Conservation (phyloP, 2,329 filamentous ascomycete species). For the Cytospora mali region DNA sequence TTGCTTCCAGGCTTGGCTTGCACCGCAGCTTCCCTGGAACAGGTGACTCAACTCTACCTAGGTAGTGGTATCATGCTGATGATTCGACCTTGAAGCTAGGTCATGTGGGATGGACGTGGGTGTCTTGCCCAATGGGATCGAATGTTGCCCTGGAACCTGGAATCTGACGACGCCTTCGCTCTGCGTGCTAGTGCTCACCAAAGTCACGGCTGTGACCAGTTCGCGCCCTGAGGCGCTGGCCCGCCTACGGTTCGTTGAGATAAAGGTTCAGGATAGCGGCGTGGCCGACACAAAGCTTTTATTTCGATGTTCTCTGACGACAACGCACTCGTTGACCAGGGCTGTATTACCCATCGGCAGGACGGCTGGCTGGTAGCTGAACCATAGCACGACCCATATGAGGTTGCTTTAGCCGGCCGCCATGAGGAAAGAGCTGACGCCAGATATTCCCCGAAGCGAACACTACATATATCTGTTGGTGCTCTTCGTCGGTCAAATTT, state of each 20-base stretch:
- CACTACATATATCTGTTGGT: neutral
- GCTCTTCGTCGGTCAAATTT: neutral
- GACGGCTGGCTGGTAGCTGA: neutral
- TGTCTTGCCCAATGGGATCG: neutral
- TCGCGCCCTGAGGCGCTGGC: neutral
- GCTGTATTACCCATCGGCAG: neutral
- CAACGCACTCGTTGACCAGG: too few relatives aligned
- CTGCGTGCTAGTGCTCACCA: neutral
- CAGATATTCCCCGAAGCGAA: neutral
- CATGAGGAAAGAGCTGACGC: neutral
- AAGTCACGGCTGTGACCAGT: too few relatives aligned
- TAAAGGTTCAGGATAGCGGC: neutral
- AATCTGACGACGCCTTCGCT: neutral
- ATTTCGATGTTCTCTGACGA: too few relatives aligned
- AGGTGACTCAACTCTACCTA: slow-evolving; percentile 18
- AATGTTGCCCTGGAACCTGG: neutral
- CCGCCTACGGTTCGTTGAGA: neutral
- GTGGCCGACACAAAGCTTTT: too few relatives aligned
- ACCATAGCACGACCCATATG: too few relatives aligned
- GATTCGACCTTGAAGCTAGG: slow-evolving; percentile 3
- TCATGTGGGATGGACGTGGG: neutral
- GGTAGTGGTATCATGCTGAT: too few relatives aligned
- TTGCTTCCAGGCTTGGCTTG: neutral
- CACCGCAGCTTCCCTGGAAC: slow-evolving; percentile 19
- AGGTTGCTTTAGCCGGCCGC: neutral